Conservation (phyloP, 2,329 filamentous ascomycete genomes). For the Xylariales sp. region DNA sequence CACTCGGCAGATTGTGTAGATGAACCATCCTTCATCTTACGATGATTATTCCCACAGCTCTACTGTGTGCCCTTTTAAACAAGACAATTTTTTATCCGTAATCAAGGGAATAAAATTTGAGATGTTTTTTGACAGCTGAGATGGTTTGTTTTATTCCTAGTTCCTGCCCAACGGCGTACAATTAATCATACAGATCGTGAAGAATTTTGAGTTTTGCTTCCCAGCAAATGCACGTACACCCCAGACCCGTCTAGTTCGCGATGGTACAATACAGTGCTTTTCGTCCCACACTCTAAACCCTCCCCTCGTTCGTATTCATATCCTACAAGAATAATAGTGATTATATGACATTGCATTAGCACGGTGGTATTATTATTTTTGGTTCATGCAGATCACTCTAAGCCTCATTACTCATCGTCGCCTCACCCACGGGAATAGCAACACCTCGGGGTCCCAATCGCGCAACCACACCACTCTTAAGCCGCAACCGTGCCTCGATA, state of each 20-base stretch:
- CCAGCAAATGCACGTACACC: neutral
- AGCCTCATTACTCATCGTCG: conserved; percentile 24
- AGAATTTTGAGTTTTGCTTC: neutral
- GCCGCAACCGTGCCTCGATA: conserved; percentile 60
- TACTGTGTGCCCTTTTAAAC: neutral
- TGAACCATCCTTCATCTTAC: neutral
- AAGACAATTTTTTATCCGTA: neutral
- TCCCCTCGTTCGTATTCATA: conserved; percentile 1
- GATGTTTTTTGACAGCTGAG: neutral
- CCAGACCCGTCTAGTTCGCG: no score
- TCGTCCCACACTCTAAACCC: neutral
- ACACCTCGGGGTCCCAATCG: conserved; percentile 58
- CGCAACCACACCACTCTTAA: conserved; percentile 59
- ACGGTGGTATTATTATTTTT: neutral
- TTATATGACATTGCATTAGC: neutral
- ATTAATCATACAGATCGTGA: conserved; percentile 8
- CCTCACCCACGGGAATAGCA: conserved; percentile 51
- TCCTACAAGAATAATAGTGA: neutral
- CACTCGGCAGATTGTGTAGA: neutral
- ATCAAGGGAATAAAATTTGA: neutral
- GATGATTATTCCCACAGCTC: neutral
- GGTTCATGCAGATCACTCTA: conserved; percentile 33
- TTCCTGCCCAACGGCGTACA: conserved; percentile 7
- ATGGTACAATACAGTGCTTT: neutral
- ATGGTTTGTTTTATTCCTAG: neutral